These are phyloP conservation scores for Albatrellus ellisii DNA, from an alignment of 768 basidiomycete species.

Conservation along the genomic window DNA sequence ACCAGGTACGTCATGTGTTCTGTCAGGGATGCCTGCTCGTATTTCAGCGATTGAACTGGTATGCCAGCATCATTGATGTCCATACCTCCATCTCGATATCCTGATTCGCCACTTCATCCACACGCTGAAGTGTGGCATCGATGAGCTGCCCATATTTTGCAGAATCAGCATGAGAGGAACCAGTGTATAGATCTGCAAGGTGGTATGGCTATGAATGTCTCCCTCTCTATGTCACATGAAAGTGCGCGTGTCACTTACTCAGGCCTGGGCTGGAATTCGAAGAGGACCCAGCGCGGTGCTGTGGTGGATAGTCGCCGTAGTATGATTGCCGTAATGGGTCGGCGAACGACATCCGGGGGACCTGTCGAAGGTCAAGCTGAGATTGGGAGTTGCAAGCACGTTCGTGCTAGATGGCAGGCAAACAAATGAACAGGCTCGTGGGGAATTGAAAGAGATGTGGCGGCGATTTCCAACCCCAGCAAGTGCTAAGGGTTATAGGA, in stretches of 20 bases:
- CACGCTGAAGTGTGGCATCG: conserved; percentile 33
- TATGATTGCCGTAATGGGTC: not conserved
- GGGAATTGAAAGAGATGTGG: no score
- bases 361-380: no score
- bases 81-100: conserved; percentile 69
- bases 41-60: not conserved
- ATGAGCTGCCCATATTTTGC: not conserved
- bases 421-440: no score
- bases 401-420: no score
- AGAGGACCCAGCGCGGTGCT: not conserved
- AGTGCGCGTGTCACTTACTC: no score
- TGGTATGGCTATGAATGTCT: no score
- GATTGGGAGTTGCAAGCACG: not conserved
- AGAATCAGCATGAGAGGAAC: not conserved
- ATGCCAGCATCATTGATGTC: not conserved
- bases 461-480: no score
- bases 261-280: no score
- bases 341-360: not conserved
- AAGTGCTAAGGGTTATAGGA: no score
- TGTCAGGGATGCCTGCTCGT: conserved; percentile 1
- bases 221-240: no score
- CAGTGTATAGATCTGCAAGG: not conserved
- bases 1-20: conserved; percentile 34
- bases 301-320: not conserved
- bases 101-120: conserved; percentile 43